Evolutionary conservation across 371 early-diverging fungal genomes (phyloP).

Genomic region (Chytridium lagenaria): DNA sequence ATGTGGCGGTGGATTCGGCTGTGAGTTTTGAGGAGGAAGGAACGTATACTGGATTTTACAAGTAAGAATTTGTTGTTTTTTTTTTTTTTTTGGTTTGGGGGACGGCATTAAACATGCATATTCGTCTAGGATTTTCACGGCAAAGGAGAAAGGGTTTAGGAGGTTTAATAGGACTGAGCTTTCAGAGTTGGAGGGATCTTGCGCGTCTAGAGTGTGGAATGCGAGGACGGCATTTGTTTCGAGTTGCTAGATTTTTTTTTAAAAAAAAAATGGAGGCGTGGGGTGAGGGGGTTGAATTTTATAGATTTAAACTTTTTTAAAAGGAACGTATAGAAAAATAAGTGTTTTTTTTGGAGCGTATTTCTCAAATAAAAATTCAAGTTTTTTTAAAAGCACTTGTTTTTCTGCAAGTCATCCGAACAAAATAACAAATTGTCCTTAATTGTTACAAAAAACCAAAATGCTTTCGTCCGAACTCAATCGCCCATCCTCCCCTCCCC

Average conservation of each 20-base stretch:
- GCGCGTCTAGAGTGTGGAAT: conserved; percentile 1
- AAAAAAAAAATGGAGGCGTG: no score
- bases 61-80: neutral
- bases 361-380: neutral
- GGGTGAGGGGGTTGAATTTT: no score
- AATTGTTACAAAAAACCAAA: no score
- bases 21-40: neutral
- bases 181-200: no score
- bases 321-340: neutral
- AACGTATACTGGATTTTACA: conserved; percentile 5
- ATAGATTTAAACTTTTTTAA: neutral
- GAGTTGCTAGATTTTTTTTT: no score
- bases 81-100: neutral
- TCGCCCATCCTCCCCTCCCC: neutral
- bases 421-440: no score
- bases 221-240: conserved; percentile 6
- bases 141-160: no score
- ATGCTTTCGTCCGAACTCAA: neutral
- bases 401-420: no score
- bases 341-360: neutral
- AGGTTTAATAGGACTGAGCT: neutral
- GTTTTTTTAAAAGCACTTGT: neutral
- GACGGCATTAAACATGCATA: neutral
- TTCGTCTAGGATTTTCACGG: neutral
- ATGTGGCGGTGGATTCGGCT: neutral